Evolutionary conservation across 495 filamentous ascomycete species (phyloP), one percentile per base, ranked within the genome.

Genomic region (Cryomyces antarcticus): DNA sequence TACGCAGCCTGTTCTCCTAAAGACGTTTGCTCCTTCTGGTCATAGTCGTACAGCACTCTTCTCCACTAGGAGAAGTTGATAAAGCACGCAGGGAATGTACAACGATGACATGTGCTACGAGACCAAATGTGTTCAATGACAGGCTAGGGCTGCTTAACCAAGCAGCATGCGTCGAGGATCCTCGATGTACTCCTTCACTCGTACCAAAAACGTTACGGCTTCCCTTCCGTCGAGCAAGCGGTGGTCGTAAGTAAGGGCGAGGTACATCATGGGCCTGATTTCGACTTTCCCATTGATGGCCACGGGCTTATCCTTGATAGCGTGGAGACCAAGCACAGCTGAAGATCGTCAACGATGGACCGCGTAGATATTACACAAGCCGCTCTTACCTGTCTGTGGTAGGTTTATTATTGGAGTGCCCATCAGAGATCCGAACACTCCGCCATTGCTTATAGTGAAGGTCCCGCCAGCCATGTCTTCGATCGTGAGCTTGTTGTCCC

Each of bases 381-480:
- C 9, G 6, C n/a, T 49, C 62, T 39, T 52, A 72, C 70, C 71
- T 33, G 82, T 88, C 60, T 97, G 89, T 17, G 89, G 89, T 27
- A 93, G 66, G 62, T 97, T 97, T 67, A 97, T 96, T 57, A 97
- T 97, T n/a, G 89, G 89, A 0, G 89, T 97, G 28, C 88, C 88
- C 85, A 94, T 93, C 47, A 96, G 60, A 28, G 79, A 82, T 30
- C 78, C 78, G 52, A 80, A 80, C 39, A 80, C 76, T 50, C 76
- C 76, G 47, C 76, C 85, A 61, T 97, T 97, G 72, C 83, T 93
- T 65, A 97, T 97, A 38, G 89, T 97, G 65, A 96, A 97, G 28
- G 92, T 93, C 47, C 89, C 89, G 44, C 89, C 89, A 43, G 92
- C 89, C 92, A 97, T 96, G 57, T 97, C 89, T 63, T 97, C 89